Conservation (phyloP, 257 asterid species). For the Capsicum pubescens region DNA sequence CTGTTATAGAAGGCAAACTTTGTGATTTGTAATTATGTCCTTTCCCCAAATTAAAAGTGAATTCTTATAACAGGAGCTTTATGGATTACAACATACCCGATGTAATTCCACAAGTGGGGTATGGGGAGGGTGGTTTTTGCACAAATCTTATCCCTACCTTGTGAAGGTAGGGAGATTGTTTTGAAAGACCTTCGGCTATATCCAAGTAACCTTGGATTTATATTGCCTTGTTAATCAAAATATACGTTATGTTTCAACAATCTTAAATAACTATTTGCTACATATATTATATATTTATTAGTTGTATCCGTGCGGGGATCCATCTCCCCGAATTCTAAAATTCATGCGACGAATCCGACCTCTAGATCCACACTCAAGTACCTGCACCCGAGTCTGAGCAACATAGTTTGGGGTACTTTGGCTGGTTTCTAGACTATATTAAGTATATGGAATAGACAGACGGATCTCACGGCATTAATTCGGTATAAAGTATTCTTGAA, state of each 20-base stretch:
- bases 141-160: neutral
- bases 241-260: neutral
- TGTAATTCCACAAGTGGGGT: neutral
- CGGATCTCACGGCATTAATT: neutral
- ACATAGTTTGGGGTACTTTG: neutral
- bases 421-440: neutral
- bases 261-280: too few species aligned
- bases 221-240: neutral
- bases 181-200: neutral
- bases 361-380: neutral
- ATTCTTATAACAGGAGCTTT: conserved; percentile 1
- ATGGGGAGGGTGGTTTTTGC: neutral
- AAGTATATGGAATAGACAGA: neutral
- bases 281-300: neutral
- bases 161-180: neutral
- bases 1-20: neutral
- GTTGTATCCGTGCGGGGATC: neutral
- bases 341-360: neutral
- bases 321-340: neutral
- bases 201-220: neutral
- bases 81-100: neutral
- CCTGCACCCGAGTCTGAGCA: neutral
- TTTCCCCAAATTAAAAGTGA: conserved; percentile 9
- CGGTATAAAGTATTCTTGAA: neutral
- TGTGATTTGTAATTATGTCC: neutral